These are phyloP conservation scores for Posidonia oceanica DNA, from an alignment of 116 monocot genomes.

Conservation along the genomic window DNA sequence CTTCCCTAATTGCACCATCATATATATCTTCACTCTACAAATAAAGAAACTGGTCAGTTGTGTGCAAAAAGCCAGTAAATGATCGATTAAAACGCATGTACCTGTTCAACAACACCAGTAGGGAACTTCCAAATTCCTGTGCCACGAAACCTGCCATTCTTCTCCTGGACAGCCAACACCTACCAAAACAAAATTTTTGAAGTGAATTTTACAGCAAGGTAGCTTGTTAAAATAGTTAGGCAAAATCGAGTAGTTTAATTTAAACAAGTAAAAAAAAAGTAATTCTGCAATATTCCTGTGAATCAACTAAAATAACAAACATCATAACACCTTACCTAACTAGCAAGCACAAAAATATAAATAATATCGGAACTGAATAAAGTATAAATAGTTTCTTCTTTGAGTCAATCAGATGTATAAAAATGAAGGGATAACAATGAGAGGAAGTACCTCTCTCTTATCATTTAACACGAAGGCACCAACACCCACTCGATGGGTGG, in stretches of 20 bases:
- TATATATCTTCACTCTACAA: constrained; percentile 81
- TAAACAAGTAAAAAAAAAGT: no score
- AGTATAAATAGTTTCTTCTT: no score
- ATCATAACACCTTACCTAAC: no score
- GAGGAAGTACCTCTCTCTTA: constrained; percentile 49
- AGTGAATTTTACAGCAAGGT: neutral
- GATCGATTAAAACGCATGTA: constrained; percentile 12
- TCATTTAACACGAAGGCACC: constrained; percentile 87
- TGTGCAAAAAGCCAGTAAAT: neutral
- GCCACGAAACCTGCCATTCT: constrained; percentile 51
- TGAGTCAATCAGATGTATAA: neutral
- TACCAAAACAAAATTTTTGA: constrained; percentile 17
- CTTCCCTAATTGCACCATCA: constrained; percentile 70
- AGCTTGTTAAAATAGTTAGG: no score
- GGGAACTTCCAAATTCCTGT: constrained; percentile 82
- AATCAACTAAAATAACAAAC: no score
- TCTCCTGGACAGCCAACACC: constrained; percentile 92
- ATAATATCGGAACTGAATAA: no score
- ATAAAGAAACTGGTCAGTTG: neutral
- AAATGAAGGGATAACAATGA: neutral
- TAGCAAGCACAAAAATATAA: no score
- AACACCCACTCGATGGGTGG: constrained; percentile 75
- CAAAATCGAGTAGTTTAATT: no score
- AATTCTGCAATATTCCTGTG: no score
- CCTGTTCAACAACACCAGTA: constrained; percentile 83